A percentile compares a stretch with the other conserved stretches of the same genome.
Evolutionary conservation across 208 protist genomes (phyloP).

Genomic region (Trypanosoma congolense): DNA sequence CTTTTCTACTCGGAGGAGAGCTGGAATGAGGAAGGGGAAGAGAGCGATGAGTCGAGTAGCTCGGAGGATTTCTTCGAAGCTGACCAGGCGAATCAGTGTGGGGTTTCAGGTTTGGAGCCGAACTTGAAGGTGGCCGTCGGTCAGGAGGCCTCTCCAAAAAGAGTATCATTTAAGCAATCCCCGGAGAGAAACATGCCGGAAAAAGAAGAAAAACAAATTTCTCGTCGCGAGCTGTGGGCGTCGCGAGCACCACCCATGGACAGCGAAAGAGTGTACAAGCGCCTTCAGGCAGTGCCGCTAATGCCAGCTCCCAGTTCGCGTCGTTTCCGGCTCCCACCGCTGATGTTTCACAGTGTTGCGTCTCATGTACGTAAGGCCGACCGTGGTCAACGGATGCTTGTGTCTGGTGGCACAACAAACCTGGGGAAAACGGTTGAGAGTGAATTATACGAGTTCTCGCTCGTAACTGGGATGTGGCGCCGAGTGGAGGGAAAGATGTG

Average conservation of each 20-base stretch:
- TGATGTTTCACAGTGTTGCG: constrained; percentile 58
- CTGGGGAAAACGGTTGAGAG: constrained; percentile 35
- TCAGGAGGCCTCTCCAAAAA: too few relatives aligned
- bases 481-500: constrained; percentile 72
- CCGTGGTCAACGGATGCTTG: constrained; percentile 65
- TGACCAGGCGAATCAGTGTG: too few relatives aligned
- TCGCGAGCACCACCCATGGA: constrained; percentile 39
- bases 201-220: constrained; percentile 1
- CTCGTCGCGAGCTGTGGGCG: constrained; percentile 68
- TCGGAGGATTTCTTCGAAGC: constrained; percentile 5
- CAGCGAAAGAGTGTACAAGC: constrained; percentile 42
- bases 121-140: too few relatives aligned
- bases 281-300: constrained; percentile 53
- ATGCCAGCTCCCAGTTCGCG: constrained; percentile 35
- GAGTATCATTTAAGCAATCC: not conserved
- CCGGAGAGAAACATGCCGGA: not conserved
- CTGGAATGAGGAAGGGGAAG: constrained; percentile 30
- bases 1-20: constrained; percentile 29
- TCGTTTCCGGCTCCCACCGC: constrained; percentile 61
- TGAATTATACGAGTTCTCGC: constrained; percentile 84
- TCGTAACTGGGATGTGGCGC: constrained; percentile 70
- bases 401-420: constrained; percentile 64
- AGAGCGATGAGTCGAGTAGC: constrained; percentile 24
- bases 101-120: too few relatives aligned
- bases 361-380: constrained; percentile 53